Conservation (phyloP, 345 rosid species). For the Linum tenue region DNA sequence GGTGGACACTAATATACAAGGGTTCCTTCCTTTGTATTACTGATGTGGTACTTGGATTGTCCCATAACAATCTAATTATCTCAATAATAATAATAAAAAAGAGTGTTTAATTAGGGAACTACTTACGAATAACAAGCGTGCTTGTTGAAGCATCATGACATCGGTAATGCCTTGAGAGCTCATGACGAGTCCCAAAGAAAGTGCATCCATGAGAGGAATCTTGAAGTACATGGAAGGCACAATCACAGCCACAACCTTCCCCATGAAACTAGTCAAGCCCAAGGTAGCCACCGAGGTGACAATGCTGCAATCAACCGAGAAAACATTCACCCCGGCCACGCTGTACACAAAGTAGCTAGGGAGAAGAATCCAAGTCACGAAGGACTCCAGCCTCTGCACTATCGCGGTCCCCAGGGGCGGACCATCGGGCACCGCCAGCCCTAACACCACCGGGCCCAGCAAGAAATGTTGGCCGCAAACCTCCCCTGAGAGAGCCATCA, state of each 20-base stretch:
- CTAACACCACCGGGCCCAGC: not conserved
- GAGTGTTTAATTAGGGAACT: not conserved
- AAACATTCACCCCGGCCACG: not conserved
- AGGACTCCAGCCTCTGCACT: not conserved
- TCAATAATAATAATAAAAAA: not conserved
- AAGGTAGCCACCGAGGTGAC: not conserved
- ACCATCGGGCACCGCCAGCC: not conserved
- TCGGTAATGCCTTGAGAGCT: slow-evolving; percentile 1
- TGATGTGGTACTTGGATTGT: too few species aligned
- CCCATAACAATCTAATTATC: too few species aligned
- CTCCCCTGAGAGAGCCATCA: not conserved
- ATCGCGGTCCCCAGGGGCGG: not conserved
- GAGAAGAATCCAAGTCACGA: slow-evolving; percentile 1
- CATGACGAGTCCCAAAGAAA: slow-evolving; percentile 3
- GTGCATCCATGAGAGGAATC: not conserved
- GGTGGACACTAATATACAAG: too few species aligned
- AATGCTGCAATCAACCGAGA: not conserved
- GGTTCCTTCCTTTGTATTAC: too few species aligned
- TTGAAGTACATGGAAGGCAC: not conserved
- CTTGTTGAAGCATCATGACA: slow-evolving; percentile 11
- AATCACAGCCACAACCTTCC: not conserved
- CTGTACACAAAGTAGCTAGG: slow-evolving; percentile 5
- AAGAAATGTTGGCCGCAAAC: not conserved
- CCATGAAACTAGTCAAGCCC: not conserved
- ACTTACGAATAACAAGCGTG: slow-evolving; percentile 4